phyloP scores from a whole-genome alignment of 2,329 filamentous ascomycete species.

The Exophiala sideris region DNA sequence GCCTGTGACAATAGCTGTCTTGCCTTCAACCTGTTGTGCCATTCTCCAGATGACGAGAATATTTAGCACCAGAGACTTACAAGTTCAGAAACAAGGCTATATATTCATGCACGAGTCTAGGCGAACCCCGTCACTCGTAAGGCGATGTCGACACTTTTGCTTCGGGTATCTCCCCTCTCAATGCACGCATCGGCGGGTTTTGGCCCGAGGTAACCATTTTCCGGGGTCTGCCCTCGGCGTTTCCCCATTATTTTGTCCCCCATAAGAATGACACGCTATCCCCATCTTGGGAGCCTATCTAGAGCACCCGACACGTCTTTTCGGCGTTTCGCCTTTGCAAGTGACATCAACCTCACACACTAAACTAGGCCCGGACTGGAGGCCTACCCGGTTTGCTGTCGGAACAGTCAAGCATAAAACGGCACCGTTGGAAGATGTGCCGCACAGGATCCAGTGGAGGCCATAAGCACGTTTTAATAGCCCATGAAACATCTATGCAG shows the following conservation, averaged over 20 bases:
- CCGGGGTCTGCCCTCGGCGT: background rate
- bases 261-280: background rate
- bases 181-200: background rate
- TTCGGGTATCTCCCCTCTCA: background rate
- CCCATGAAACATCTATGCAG: background rate
- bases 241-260: background rate
- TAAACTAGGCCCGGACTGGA: background rate
- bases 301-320: background rate
- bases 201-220: background rate
- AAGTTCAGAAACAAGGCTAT: background rate
- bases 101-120: too few relatives aligned
- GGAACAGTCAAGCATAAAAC: slow-evolving; percentile 14
- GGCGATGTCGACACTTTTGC: background rate
- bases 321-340: background rate
- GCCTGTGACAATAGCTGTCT: slow-evolving; percentile 52
- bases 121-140: too few relatives aligned
- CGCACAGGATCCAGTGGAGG: background rate
- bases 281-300: slow-evolving; percentile 4
- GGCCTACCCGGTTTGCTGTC: slow-evolving; percentile 1
- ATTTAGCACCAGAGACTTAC: background rate
- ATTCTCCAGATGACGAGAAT: slow-evolving; percentile 2
- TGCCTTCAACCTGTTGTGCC: slow-evolving; percentile 26
- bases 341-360: background rate
- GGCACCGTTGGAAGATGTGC: background rate
- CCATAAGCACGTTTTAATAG: background rate